Percentiles rank a stretch among this genome's conserved stretches.
These are phyloP conservation scores for Debaryomyces tyrocola DNA, from an alignment of 805 yeast species.

Conservation along the genomic window DNA sequence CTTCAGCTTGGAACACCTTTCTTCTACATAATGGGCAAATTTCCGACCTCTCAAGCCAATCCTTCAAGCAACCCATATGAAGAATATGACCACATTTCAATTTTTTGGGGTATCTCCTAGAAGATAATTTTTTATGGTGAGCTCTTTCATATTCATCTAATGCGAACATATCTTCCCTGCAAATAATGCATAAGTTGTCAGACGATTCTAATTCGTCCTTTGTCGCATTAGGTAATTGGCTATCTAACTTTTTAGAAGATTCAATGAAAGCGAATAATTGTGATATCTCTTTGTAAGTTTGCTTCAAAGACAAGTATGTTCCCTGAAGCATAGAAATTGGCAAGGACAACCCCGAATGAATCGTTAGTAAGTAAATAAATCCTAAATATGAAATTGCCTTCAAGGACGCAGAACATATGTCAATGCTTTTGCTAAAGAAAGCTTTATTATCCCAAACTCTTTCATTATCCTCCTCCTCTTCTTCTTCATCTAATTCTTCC, in stretches of 20 bases:
- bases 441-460: slow-evolving; percentile 74
- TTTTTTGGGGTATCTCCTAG: slow-evolving; percentile 64
- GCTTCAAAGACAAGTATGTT: slow-evolving; percentile 40
- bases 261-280: slow-evolving; percentile 51
- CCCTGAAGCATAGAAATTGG: slow-evolving; percentile 46
- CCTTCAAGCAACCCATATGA: slow-evolving; percentile 85
- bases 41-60: slow-evolving; percentile 90
- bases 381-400: slow-evolving; percentile 28
- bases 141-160: slow-evolving; percentile 32
- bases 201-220: slow-evolving; percentile 54
- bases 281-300: slow-evolving; percentile 30
- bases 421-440: slow-evolving; percentile 56
- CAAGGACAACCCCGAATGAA: slow-evolving; percentile 29
- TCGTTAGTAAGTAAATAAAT: slow-evolving; percentile 34
- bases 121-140: slow-evolving; percentile 19
- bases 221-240: slow-evolving; percentile 62
- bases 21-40: slow-evolving; percentile 91
- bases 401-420: slow-evolving; percentile 48
- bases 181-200: slow-evolving; percentile 76
- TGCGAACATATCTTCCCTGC: slow-evolving; percentile 83
- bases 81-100: slow-evolving; percentile 83
- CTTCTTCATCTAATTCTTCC: slow-evolving; percentile 3
- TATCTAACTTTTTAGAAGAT: slow-evolving; percentile 63
- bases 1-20: slow-evolving; percentile 45
- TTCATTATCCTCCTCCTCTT: slow-evolving; percentile 46